These are phyloP conservation scores for Solanum piurae DNA, from an alignment of 257 asterid genomes.

Conservation along the genomic window DNA sequence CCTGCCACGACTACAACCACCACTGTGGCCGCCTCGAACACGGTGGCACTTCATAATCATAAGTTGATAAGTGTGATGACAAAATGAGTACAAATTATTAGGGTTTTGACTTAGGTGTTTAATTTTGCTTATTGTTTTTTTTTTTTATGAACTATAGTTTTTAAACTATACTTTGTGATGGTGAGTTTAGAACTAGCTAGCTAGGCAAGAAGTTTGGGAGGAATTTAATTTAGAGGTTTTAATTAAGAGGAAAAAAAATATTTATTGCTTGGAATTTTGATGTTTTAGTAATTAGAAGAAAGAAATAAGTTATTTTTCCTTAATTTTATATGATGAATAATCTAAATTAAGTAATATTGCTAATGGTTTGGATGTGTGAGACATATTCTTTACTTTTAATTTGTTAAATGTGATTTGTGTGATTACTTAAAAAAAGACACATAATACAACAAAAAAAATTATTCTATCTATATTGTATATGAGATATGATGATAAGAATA, in stretches of 20 bases:
- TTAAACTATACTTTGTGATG: neutral
- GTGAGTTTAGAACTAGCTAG: neutral
- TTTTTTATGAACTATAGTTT: neutral
- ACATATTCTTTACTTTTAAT: neutral
- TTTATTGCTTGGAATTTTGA: neutral
- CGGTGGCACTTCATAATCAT: constrained; percentile 2
- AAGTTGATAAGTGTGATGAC: constrained; percentile 5
- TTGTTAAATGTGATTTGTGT: neutral
- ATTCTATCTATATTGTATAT: neutral
- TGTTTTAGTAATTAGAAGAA: neutral
- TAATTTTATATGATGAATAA: neutral
- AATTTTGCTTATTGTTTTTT: neutral
- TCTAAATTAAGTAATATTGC: neutral
- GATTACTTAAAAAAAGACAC: neutral
- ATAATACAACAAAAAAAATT: neutral
- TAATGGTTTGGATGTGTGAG: neutral
- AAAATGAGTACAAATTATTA: neutral
- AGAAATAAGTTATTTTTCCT: neutral
- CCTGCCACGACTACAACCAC: neutral
- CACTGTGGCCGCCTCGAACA: neutral
- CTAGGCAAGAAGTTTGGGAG: neutral
- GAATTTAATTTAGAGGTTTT: neutral
- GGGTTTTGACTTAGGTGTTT: neutral
- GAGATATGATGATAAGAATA: neutral
- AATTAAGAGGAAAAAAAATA: neutral